phyloP scores from a whole-genome alignment of 2,329 filamentous ascomycete genomes.

The Diaporthe vexans region DNA sequence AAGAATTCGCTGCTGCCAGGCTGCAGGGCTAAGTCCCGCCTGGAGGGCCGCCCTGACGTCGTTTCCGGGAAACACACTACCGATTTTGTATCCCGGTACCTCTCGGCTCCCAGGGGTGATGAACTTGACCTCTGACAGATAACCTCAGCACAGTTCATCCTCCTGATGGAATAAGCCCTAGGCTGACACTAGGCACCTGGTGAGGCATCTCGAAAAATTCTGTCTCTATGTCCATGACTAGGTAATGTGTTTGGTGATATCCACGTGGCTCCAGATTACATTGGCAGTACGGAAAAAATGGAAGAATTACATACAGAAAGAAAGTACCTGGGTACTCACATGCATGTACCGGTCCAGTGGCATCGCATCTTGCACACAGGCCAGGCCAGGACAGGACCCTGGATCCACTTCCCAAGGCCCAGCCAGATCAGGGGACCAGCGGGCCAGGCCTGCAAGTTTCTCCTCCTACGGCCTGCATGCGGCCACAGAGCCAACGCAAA shows the following conservation, averaged over 20 bases:
- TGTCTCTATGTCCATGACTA: neutral
- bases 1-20: slow-evolving; percentile 8
- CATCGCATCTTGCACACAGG: neutral
- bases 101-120: neutral
- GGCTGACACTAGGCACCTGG: neutral
- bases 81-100: neutral
- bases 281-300: neutral
- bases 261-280: neutral
- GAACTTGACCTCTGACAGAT: neutral
- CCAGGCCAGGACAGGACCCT: slow-evolving; percentile 20
- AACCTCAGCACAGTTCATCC: neutral
- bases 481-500: slow-evolving; percentile 5
- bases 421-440: slow-evolving; percentile 22
- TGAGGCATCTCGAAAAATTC: neutral
- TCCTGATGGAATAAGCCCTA: neutral
- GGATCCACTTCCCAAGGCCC: slow-evolving; percentile 19
- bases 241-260: neutral
- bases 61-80: slow-evolving; percentile 10
- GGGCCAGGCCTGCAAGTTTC: neutral
- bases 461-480: neutral
- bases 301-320: neutral
- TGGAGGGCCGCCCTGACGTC: slow-evolving; percentile 25
- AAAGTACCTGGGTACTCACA: neutral
- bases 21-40: slow-evolving; percentile 27
- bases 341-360: neutral